phyloP scores from a whole-genome alignment of 345 rosid genomes.

The Citropsis articulata region DNA sequence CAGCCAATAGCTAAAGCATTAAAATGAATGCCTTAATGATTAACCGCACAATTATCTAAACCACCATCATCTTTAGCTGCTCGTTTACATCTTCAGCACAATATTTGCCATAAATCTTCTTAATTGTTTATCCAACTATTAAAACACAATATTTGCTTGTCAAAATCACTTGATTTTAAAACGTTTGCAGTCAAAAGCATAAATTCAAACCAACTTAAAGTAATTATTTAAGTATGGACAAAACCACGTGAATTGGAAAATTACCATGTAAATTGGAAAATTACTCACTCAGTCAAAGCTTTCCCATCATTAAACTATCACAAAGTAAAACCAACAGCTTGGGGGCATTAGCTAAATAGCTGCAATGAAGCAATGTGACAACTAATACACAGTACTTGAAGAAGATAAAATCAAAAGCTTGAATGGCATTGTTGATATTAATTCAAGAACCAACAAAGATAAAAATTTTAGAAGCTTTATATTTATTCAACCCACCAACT shows the following conservation, averaged over 20 bases:
- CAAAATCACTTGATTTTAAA: not conserved
- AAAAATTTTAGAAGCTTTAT: not conserved
- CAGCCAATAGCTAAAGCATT: too few relatives aligned
- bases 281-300: not conserved
- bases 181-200: not conserved
- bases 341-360: not conserved
- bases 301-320: not conserved
- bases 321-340: too few relatives aligned
- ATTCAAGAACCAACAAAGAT: not conserved
- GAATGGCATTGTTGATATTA: slow-evolving; percentile 8
- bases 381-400: slow-evolving; percentile 11
- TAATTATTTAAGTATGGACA: not conserved
- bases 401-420: slow-evolving; percentile 9
- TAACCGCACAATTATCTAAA: too few relatives aligned
- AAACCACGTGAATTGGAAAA: not conserved
- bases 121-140: too few relatives aligned
- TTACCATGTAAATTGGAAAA: not conserved
- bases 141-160: not conserved
- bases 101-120: too few relatives aligned
- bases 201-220: not conserved
- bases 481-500: slow-evolving; percentile 6
- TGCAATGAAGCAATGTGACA: slow-evolving; percentile 1
- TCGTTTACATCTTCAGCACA: too few relatives aligned
- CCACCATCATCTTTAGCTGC: too few relatives aligned
- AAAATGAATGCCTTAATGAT: too few relatives aligned